Base-by-base conservation (phyloP, 345 rosid species). In the Eucalyptus marginata region DNA sequence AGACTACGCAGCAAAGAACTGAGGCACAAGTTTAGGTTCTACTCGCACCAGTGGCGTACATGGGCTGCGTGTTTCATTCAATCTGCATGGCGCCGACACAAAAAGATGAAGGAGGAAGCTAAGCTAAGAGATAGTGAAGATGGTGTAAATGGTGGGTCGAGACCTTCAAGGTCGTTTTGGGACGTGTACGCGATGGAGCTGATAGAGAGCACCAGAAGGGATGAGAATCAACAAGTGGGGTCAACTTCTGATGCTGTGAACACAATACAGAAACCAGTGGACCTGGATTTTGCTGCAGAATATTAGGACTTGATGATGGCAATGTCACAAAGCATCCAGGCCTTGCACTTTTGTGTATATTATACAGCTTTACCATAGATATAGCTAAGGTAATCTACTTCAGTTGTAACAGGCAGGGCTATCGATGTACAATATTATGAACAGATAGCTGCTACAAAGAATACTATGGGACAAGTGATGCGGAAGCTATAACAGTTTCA, bases 41-140 rank as follows among this genome's bases (percentile, higher is more conserved):
- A 90, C 89, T 90, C 92, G 43, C 90, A 87, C 84, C 90, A 91
- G 54, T 90, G 89, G 91, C 85, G 91, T 27, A 52, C 90, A 18
- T 91, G 92, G 92, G 91, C 89, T 11, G 91, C 92, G 2, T 84
- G 92, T 56, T 91, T 88, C 80, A 76, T 91, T 36, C 92, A 91
- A 85, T 90, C 88, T 1, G 90, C 91, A 7, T 91, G 92, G 91
- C 86, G 29, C 36, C 59, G 92, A 66, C 80, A 86, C 27, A 84
- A 49, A 88, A 90, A 87, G 36, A 27, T 36, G 88, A 88, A 87
- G 87, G 66, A 49, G 36, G 33, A 36, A 50, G 54, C 56, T 29
- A 44, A 51, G 81, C 52, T 25, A 7, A 10, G 49, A 10, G 89
- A 89, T 76, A n/a, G 58, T 43, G 62, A 49, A 29, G 66, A 86